phyloP scores from a whole-genome alignment of 202 grass and related monocot species.

The Elaeis oleifera region DNA sequence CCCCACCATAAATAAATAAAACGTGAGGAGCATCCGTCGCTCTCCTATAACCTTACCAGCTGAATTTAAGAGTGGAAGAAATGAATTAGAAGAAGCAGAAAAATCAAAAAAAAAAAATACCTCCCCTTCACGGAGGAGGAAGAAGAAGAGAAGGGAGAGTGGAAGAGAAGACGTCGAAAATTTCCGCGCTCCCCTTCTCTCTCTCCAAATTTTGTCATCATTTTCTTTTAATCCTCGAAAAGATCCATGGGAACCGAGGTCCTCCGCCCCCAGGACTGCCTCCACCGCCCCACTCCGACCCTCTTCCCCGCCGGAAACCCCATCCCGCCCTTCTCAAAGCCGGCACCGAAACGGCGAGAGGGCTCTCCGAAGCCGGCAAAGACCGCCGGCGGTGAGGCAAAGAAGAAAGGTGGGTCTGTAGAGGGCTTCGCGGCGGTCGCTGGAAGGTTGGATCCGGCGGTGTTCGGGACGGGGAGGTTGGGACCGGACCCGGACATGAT shows the following conservation, averaged over 20 bases:
- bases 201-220: too few species aligned
- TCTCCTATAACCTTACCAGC: too few species aligned
- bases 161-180: too few species aligned
- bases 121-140: too few species aligned
- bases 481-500: background rate
- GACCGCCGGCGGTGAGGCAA: background rate
- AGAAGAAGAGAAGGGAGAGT: too few species aligned
- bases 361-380: conserved; percentile 7
- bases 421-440: background rate
- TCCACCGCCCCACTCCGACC: background rate
- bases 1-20: too few species aligned
- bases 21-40: too few species aligned
- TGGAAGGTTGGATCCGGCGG: background rate
- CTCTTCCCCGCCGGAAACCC: background rate
- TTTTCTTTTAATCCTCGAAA: too few species aligned
- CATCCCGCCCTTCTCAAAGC: background rate
- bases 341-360: background rate
- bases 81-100: too few species aligned
- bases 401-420: background rate
- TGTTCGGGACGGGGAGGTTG: conserved; percentile 7
- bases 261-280: conserved; percentile 36
- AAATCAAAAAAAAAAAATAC: too few species aligned
- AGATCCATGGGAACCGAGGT: conserved; percentile 47
- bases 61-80: too few species aligned
- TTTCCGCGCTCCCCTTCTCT: too few species aligned